phyloP scores from a whole-genome alignment of 306 rosid species.

The Corylus americana region DNA sequence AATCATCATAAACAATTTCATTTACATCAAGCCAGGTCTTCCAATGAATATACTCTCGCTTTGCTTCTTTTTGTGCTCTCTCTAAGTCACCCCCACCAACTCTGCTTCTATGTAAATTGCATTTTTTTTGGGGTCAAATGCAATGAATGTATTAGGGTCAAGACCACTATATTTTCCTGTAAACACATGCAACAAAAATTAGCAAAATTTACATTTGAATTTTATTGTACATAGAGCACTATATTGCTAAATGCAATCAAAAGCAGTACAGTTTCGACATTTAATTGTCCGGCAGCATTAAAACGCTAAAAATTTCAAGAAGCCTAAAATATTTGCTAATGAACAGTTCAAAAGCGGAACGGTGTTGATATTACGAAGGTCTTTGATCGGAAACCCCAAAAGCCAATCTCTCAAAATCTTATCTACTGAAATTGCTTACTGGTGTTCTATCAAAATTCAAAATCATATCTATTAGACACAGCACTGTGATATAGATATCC shows the following conservation, averaged over 20 bases:
- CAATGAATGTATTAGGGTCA: background rate
- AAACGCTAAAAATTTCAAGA: background rate
- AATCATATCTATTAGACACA: too few relatives aligned
- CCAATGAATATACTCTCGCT: background rate
- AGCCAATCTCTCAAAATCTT: background rate
- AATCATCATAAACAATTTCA: background rate
- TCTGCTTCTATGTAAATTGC: background rate
- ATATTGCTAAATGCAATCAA: background rate
- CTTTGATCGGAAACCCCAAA: background rate
- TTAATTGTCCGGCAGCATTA: background rate
- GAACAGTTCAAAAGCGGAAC: background rate
- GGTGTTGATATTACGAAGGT: background rate
- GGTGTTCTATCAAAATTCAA: background rate
- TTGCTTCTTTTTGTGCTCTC: background rate
- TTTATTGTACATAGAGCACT: too few relatives aligned
- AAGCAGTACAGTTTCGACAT: background rate
- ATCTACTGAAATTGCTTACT: background rate
- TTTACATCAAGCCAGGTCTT: background rate
- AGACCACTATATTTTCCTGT: constrained; percentile 29
- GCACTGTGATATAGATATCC: too few relatives aligned
- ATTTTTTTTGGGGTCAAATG: background rate
- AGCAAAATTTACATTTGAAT: background rate
- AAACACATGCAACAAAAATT: constrained; percentile 1
- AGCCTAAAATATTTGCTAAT: background rate
- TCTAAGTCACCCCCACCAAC: background rate